These are phyloP conservation scores for Auricularia heimuer DNA, from an alignment of 768 basidiomycete species.

Conservation along the genomic window DNA sequence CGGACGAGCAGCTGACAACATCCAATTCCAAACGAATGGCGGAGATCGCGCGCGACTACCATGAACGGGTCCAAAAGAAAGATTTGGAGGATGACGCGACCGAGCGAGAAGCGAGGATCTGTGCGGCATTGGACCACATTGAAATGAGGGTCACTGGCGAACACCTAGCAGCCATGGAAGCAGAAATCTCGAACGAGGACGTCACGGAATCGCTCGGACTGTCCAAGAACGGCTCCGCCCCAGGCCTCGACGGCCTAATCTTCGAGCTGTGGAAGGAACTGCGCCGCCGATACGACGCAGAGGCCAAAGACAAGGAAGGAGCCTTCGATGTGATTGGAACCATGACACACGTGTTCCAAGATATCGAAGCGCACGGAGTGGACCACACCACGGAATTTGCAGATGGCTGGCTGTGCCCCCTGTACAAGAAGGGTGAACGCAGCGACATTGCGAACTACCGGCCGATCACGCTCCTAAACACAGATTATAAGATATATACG, in stretches of 20 bases:
- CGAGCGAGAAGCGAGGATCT: no score
- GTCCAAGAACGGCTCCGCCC: not conserved
- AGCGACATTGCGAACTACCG: slow-evolving; percentile 8
- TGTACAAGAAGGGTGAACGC: slow-evolving; percentile 8
- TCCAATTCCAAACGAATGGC: no score
- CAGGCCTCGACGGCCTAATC: not conserved
- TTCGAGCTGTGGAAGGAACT: not conserved
- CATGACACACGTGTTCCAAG: not conserved
- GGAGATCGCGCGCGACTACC: no score
- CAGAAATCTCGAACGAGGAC: not conserved
- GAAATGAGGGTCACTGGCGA: no score
- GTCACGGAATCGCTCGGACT: not conserved
- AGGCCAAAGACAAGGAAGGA: no score
- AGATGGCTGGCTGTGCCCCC: slow-evolving; percentile 6
- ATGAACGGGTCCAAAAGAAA: no score
- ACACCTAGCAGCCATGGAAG: no score
- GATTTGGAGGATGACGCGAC: no score
- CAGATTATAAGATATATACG: slow-evolving; percentile 10
- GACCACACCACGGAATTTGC: not conserved
- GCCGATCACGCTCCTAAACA: slow-evolving; percentile 10
- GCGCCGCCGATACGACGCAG: not conserved
- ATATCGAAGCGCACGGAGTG: not conserved
- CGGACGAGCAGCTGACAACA: no score
- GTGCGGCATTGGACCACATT: no score
- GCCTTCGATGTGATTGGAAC: not conserved